Base-by-base conservation (phyloP, 805 yeast species). In the Monosporozyma yasuniensis region DNA sequence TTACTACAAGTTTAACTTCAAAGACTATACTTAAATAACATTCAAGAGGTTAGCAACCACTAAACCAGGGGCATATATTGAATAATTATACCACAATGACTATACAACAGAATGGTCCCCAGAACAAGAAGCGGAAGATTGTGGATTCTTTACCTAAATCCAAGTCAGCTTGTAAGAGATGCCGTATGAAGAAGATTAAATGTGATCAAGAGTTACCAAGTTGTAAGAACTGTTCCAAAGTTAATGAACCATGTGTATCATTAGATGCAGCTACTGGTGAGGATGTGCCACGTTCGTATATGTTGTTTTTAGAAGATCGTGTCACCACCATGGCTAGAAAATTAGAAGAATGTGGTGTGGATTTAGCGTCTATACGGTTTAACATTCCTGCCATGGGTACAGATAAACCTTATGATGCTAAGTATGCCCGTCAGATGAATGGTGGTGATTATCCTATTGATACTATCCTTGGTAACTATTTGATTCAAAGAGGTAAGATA, bases 251-350 rank as follows among this genome's bases (percentile, higher is more conserved):
- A 6, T 89, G 97, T 67, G 80, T 87, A 3, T 87, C 95, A 0
- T 66, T 86, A 3, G 96, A 90, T 62, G 89, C 95, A 0, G 87
- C 89, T 6, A 87, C 96, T 0, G 95, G 96, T 0, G 72, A 95
- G 49, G 88, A 84, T 56, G 79, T 88, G 1, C 95, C 96, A 0
- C 70, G 97, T 37, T 84, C 88, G 2, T 84, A 85, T 60, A 78
- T 87, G 3, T 75, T 79, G 19, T 83, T 81, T 56, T 68, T 88
- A 51, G 96, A 88, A 61, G 81, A 79, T 50, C 69, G 81, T 35
- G 71, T 87, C 2, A 71, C 73, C 8, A 67, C 68, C n/a, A 68
- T 88, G 52, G 87, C 85, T 61, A 57, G 60, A 5, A 68, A 73
- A 51, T 61, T 87, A 27, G 63, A 66, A 50, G 67, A 65, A 12